A percentile compares a stretch with the other conserved stretches of the same genome.
These are phyloP conservation scores for Esteya vermicola DNA, from an alignment of 2,329 filamentous ascomycete genomes.

Conservation along the genomic window DNA sequence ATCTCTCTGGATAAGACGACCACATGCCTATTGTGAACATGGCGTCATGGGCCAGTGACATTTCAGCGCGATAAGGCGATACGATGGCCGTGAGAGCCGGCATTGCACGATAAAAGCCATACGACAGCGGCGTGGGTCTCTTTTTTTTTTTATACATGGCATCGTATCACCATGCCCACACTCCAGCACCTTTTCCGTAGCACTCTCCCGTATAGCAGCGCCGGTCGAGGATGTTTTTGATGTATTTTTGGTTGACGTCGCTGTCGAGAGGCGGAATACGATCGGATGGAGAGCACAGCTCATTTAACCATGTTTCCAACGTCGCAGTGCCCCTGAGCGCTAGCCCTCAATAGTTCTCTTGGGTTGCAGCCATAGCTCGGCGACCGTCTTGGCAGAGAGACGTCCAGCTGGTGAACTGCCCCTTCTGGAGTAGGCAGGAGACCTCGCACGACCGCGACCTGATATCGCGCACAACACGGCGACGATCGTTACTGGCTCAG, in stretches of 20 bases:
- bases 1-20: not conserved
- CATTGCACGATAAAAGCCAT: not conserved
- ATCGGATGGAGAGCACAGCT: not conserved
- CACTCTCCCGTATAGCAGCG: no score
- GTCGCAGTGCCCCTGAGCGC: not conserved
- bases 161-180: no score
- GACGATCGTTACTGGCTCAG: not conserved
- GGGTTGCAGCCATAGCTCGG: not conserved
- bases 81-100: not conserved
- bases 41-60: not conserved
- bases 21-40: conserved; percentile 1
- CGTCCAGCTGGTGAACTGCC: not conserved
- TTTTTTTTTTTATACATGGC: no score
- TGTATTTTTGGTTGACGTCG: no score
- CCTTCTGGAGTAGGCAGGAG: not conserved
- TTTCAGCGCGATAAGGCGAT: no score
- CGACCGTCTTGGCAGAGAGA: not conserved
- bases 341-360: not conserved
- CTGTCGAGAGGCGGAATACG: not conserved
- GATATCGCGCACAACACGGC: no score
- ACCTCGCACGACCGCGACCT: not conserved
- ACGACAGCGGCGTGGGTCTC: no score
- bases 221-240: no score
- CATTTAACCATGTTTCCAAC: not conserved
- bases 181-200: no score